Evolutionary conservation across 1,284 basidiomycete species (phyloP), one percentile per base, ranked within the genome.

Genomic region (Coriolopsis trogii): DNA sequence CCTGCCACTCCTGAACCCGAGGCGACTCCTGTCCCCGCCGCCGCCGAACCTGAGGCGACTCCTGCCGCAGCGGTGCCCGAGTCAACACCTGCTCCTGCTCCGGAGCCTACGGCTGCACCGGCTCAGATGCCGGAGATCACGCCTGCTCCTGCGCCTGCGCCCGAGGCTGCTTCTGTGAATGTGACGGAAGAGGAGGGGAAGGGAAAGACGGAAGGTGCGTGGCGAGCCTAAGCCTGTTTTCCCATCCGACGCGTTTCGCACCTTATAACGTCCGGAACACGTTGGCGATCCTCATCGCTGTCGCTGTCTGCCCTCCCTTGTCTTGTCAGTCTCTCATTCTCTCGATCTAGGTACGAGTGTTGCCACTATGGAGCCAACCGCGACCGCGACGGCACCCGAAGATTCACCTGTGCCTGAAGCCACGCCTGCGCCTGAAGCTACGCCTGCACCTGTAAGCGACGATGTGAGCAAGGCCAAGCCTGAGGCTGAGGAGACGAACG

Each of bases 191-290:
- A 20, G 33, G 41, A 31, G 20, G 13, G 34, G 20, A 20, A 31
- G 25, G 10, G 20, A 13, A 31, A 45, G 31, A 4, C 43, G 29
- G 49, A 45, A 51, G 44, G 45, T 46, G 31, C 30, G 45, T 49
- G 41, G n/a, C n/a, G n/a, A n/a, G n/a, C n/a, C n/a, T n/a, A n/a
- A n/a, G n/a, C n/a, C n/a, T n/a, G n/a, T n/a, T n/a, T n/a, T n/a
- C n/a, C n/a, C n/a, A n/a, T n/a, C n/a, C n/a, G n/a, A n/a, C n/a
- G n/a, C n/a, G n/a, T n/a, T 41, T 24, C 41, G 16, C 16, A 21
- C 20, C 18, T 23, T 28, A 31, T 28, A 31, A 28, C 23, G 28
- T 25, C 23, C 1, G n/a, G 33, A 8, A 20, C 34, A 25, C 25
- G 30, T 38, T 12, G 23, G 41, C 15, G 29, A 9, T 15, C 33